Evolutionary conservation across 176 grass and related monocot genomes (phyloP).

Genomic region (Oryza australiensis): DNA sequence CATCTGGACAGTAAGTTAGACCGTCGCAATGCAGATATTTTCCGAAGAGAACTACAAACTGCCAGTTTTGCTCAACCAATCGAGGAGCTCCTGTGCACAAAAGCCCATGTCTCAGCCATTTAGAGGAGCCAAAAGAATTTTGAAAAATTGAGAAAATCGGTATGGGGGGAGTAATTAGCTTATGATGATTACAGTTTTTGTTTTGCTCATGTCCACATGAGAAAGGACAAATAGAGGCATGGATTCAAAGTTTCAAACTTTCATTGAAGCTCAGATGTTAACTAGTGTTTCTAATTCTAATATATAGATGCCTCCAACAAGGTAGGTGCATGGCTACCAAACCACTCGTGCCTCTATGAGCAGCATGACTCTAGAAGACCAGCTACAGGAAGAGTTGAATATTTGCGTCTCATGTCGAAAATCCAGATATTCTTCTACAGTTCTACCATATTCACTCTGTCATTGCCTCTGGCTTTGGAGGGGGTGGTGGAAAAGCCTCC

Average conservation of each 20-base stretch:
- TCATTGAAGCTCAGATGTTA: neutral
- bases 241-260: neutral
- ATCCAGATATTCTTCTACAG: neutral
- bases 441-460: neutral
- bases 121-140: too few relatives aligned
- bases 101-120: too few relatives aligned
- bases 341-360: neutral
- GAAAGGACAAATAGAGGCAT: neutral
- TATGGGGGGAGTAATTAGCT: too few relatives aligned
- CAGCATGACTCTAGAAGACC: neutral
- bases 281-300: neutral
- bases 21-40: neutral
- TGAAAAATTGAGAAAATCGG: too few relatives aligned
- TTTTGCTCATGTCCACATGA: neutral
- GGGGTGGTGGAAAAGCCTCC: slow-evolving; percentile 47
- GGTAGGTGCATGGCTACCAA: neutral
- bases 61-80: too few relatives aligned
- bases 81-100: too few relatives aligned
- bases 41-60: too few relatives aligned
- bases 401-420: neutral
- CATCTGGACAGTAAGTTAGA: neutral
- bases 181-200: neutral
- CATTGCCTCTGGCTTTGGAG: slow-evolving; percentile 28
- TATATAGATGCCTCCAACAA: neutral
- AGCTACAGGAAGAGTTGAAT: neutral